Conservation (phyloP, 2,329 filamentous ascomycete species). For the Huntiella moniliformis region DNA sequence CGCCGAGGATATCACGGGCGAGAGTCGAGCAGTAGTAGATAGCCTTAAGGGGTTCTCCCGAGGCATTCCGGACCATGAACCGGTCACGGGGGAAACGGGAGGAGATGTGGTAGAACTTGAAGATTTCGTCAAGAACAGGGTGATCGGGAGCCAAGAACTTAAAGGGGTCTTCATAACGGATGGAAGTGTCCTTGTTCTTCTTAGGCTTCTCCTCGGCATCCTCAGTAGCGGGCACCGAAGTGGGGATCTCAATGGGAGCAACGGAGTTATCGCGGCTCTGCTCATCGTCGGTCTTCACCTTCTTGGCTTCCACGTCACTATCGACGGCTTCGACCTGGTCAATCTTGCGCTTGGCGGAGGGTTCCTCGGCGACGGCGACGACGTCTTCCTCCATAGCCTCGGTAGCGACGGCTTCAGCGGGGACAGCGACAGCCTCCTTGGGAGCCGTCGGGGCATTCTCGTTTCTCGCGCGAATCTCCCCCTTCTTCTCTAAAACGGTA, state of each 20-base stretch:
- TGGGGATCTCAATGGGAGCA: slow-evolving; percentile 1
- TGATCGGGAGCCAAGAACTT: slow-evolving; percentile 68
- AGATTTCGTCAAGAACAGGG: slow-evolving; percentile 57
- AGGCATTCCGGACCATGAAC: slow-evolving; percentile 89
- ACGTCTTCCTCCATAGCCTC: slow-evolving; percentile 15
- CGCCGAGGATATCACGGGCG: slow-evolving; percentile 63
- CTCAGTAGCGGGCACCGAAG: neutral
- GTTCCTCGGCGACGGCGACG: slow-evolving; percentile 14
- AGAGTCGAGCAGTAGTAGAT: slow-evolving; percentile 90
- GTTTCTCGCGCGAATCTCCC: slow-evolving; percentile 61
- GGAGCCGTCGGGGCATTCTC: slow-evolving; percentile 32
- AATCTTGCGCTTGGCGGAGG: slow-evolving; percentile 19
- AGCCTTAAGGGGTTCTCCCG: slow-evolving; percentile 73
- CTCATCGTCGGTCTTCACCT: slow-evolving; percentile 12
- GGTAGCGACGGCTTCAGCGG: slow-evolving; percentile 14
- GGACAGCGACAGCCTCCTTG: slow-evolving; percentile 20
- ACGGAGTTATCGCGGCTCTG: slow-evolving; percentile 12
- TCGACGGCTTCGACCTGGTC: slow-evolving; percentile 20
- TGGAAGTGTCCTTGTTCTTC: slow-evolving; percentile 27
- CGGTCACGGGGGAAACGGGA: slow-evolving; percentile 71
- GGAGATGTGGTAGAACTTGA: slow-evolving; percentile 69
- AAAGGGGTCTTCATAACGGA: slow-evolving; percentile 61
- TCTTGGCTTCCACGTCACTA: slow-evolving; percentile 23
- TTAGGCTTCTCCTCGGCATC: slow-evolving; percentile 3
- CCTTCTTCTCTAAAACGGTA: slow-evolving; percentile 77